phyloP scores from a whole-genome alignment of 345 rosid genomes.

The Geranium rotundifolium region DNA sequence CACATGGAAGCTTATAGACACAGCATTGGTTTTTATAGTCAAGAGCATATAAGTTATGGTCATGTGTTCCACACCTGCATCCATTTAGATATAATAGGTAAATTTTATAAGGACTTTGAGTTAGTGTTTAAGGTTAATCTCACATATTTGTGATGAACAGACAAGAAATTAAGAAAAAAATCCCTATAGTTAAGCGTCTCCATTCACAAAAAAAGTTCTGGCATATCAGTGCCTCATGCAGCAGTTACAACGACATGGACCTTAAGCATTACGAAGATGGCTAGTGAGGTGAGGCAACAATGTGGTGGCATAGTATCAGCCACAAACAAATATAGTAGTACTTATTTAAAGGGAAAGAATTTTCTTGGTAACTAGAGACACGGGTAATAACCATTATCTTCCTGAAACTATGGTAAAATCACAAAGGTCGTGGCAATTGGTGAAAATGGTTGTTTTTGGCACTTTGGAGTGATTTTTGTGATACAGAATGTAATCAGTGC shows the following conservation, averaged over 20 bases:
- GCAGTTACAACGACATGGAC: background rate
- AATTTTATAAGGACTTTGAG: background rate
- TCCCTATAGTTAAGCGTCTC: background rate
- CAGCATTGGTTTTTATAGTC: slow-evolving; percentile 59
- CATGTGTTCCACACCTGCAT: slow-evolving; percentile 95
- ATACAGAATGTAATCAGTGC: background rate
- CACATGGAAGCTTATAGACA: slow-evolving; percentile 58
- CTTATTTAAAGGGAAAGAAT: background rate
- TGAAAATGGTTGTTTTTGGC: background rate
- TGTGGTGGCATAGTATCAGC: background rate
- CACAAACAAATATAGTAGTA: background rate
- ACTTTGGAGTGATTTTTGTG: background rate
- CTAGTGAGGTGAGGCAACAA: background rate
- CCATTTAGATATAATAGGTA: background rate
- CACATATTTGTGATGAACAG: background rate
- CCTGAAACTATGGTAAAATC: no score
- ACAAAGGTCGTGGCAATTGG: background rate
- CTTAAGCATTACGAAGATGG: background rate
- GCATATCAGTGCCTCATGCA: background rate
- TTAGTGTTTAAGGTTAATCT: background rate
- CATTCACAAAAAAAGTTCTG: background rate
- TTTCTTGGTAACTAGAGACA: background rate
- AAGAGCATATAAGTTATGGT: slow-evolving; percentile 75
- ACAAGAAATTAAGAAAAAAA: no score
- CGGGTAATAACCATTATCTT: no score